phyloP scores from a whole-genome alignment of 345 rosid species.

The Gossypium mustelinum region DNA sequence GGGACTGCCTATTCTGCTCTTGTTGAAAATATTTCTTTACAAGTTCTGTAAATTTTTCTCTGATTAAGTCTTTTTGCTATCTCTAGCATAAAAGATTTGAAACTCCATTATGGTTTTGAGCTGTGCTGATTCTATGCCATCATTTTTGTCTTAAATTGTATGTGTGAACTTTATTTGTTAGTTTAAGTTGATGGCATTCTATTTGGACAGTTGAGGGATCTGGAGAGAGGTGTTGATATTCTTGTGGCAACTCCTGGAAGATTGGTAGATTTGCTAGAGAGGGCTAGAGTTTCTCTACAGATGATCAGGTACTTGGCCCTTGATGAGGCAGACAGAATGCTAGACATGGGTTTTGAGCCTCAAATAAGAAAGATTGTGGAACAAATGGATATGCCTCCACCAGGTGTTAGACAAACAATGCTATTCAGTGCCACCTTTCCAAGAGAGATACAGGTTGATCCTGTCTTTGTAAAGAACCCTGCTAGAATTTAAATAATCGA shows the following conservation, averaged over 20 bases:
- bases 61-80: neutral
- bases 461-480: conserved; percentile 7
- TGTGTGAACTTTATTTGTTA: neutral
- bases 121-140: neutral
- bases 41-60: neutral
- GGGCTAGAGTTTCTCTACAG: conserved; percentile 92
- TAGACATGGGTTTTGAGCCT: conserved; percentile 99
- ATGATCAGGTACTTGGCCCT: conserved; percentile 87
- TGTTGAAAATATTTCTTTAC: neutral
- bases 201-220: conserved; percentile 71
- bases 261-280: conserved; percentile 87
- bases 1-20: neutral
- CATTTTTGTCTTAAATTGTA: neutral
- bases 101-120: neutral
- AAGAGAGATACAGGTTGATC: conserved; percentile 81
- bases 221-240: conserved; percentile 97
- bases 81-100: neutral
- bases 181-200: conserved; percentile 8
- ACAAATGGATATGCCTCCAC: conserved; percentile 93
- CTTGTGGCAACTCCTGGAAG: conserved; percentile 99
- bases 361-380: conserved; percentile 96
- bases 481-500: neutral
- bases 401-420: conserved; percentile 86
- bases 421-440: conserved; percentile 98
- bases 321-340: conserved; percentile 98